Base-by-base conservation (phyloP, 441 rosid species). In the Daphne laureola region DNA sequence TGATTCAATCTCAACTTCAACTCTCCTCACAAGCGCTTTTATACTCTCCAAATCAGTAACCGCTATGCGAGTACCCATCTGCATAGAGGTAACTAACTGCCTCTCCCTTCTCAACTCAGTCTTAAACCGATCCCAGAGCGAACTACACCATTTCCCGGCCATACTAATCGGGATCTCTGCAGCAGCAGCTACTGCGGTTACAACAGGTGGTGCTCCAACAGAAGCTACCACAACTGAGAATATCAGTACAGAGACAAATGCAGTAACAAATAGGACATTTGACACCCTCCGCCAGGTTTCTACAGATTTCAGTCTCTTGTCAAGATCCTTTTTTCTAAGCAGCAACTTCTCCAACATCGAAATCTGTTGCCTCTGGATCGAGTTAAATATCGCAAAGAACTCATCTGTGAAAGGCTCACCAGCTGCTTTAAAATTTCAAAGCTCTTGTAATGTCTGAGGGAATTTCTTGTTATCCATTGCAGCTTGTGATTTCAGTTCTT, bases 211-310 rank as follows among this genome's bases (percentile, higher is more conserved):
- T 3, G 83, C 81, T 16, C 85, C 72, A 53, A 83, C 57, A 3
- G 91, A 81, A 43, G 83, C 87, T 53, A 87, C 91, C 48, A 83
- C 85, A 38, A 83, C 85, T 0, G 91, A 80, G 70, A 78, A 75
- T 23, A 83, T 78, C 62, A 80, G 63, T 9, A 74, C 90, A 17
- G 90, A 77, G 31, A 78, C 72, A 42, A 81, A 71, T 0, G 77
- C 69, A 0, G 91, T 59, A 1, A 68, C 75, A 46, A 83, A 83
- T 54, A 83, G 70, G 40, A 78, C 76, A 52, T 80, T 80, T 0
- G 91, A 73, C 12, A 83, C 70, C 55, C 69, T 83, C 68, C 64
- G 61, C 91, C 91, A 81, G 55, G 81, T 63, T 67, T 80, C 72
- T 59, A 78, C 46, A 7, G 73, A 62, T 57, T 69, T 73, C 18